A percentile compares a stretch with the other conserved stretches of the same genome.
Conservation (phyloP, 768 basidiomycete genomes). For the Termitomyces sp. region DNA sequence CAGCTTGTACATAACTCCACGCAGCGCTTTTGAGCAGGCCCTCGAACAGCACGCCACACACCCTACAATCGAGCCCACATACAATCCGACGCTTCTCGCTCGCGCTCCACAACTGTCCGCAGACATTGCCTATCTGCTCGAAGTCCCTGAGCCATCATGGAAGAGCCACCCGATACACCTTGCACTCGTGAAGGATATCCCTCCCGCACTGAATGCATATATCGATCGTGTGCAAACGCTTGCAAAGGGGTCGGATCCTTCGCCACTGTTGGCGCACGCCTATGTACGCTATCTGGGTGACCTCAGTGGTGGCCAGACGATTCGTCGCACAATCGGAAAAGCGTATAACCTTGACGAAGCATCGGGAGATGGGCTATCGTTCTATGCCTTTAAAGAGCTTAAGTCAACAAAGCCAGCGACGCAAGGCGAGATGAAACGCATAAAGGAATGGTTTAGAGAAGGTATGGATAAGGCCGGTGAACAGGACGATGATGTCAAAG, state of each 20-base stretch:
- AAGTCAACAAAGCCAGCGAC: conserved; percentile 37
- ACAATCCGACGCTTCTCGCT: conserved; percentile 64
- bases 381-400: conserved; percentile 65
- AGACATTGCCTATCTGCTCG: conserved; percentile 62
- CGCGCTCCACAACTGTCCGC: conserved; percentile 54
- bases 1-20: not conserved
- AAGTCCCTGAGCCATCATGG: conserved; percentile 47
- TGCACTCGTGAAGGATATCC: conserved; percentile 37
- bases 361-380: conserved; percentile 48
- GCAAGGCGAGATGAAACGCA: conserved; percentile 60
- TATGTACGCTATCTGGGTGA: conserved; percentile 85
- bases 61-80: conserved; percentile 58
- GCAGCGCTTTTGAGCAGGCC: conserved; percentile 50
- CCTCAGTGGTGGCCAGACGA: conserved; percentile 71
- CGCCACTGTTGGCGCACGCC: conserved; percentile 64
- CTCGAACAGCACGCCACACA: conserved; percentile 56
- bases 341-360: conserved; percentile 56
- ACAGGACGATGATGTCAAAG: conserved; percentile 32
- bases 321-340: conserved; percentile 56
- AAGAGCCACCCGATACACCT: conserved; percentile 48
- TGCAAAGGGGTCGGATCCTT: conserved; percentile 35
- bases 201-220: conserved; percentile 46
- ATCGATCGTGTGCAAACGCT: conserved; percentile 47
- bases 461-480: conserved; percentile 49
- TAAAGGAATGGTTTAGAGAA: conserved; percentile 66